These are phyloP conservation scores for Calophaca sinica DNA, from an alignment of 306 rosid species.

Conservation along the genomic window DNA sequence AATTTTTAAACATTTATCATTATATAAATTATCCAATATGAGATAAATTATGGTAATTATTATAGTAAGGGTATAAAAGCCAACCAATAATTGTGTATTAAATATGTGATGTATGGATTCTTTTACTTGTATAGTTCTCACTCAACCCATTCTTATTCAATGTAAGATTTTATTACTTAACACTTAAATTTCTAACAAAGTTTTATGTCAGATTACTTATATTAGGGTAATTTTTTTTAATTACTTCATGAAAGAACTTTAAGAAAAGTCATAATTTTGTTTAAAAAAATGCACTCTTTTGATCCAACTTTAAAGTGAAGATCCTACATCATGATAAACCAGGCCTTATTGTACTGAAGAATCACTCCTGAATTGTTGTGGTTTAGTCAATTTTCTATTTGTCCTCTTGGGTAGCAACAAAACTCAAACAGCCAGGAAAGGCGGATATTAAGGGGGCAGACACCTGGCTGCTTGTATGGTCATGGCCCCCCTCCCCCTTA, in stretches of 20 bases:
- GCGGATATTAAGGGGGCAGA: constrained; percentile 19
- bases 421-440: constrained; percentile 27
- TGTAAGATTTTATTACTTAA: neutral
- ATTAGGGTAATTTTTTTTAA: neutral
- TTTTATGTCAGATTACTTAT: neutral
- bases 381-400: constrained; percentile 34
- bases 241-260: neutral
- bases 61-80: neutral
- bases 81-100: neutral
- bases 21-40: neutral
- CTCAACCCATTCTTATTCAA: neutral
- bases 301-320: neutral
- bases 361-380: neutral
- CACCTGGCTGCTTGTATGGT: constrained; percentile 15
- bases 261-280: neutral
- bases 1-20: neutral
- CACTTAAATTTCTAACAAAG: neutral
- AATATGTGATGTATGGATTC: neutral
- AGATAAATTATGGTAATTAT: neutral
- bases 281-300: neutral
- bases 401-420: constrained; percentile 44
- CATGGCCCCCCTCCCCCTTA: constrained; percentile 30
- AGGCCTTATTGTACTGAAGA: constrained; percentile 18
- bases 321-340: constrained; percentile 6
- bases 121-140: neutral